Evolutionary conservation across 2,329 filamentous ascomycete species (phyloP), one percentile per base, ranked within the genome.

Genomic region (Fusarium hostae): DNA sequence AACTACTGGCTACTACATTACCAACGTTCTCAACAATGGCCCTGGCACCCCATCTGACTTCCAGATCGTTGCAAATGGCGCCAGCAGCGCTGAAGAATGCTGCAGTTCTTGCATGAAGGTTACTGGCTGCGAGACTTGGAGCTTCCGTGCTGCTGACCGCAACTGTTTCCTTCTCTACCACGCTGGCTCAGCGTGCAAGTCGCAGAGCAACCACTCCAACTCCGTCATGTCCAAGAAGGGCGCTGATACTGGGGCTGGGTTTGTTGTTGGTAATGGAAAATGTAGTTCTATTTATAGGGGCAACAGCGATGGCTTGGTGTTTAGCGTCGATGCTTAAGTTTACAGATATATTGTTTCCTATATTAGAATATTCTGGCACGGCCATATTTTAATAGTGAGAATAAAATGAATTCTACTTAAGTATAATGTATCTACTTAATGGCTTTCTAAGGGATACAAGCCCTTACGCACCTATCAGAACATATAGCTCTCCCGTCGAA

Each of bases 141-240:
- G 32, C 1, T 67, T 40, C 12, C 51, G 64, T 3, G 55, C 26
- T 1, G 47, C 22, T 18, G 55, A 66, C 34, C 62, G 64, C 5
- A 67, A 66, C 18, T 67, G 64, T 4, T 66, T 66, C 15, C 43
- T 67, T 6, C 39, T 67, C 6, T 67, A 67, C 8, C 54, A 66
- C 12, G 37, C 35, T 9, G 59, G 59, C 3, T 24, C 41, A 1
- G 57, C 59, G 0, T 66, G 63, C 16, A 51, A 57, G 9, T 24
- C 54, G 0, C 62, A 67, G 22, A 22, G 8, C 3, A 60, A 56
- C 2, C 55, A 68, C 4, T 56, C 65, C 2, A 51, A 67, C 39
- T 68, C 40, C 10, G 62, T 68, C 6, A 51, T 61, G 56, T 67
- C 48, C 0, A 67, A 62, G 20, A 68, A 68, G 28, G 63, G 48